These are phyloP conservation scores for Udeniomyces megalosporus DNA, from an alignment of 768 basidiomycete genomes.

Conservation along the genomic window DNA sequence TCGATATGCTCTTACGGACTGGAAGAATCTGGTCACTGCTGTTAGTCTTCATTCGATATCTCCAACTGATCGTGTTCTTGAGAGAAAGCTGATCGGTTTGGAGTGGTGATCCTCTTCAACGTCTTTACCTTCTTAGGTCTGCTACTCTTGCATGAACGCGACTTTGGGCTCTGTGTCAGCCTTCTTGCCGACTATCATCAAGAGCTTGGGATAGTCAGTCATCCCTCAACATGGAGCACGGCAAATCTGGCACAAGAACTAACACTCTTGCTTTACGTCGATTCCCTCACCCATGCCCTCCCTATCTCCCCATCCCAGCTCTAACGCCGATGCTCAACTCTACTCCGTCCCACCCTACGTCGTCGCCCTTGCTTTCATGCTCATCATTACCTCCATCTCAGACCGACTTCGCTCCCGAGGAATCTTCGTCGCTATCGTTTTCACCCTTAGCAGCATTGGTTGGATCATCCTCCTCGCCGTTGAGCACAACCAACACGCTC, in stretches of 20 bases:
- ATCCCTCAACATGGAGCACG: too few species aligned
- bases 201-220: constrained; percentile 24
- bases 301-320: background rate
- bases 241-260: too few species aligned
- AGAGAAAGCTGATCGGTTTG: background rate
- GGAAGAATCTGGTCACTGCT: constrained; percentile 29
- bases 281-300: background rate
- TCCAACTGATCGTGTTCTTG: background rate
- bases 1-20: constrained; percentile 26
- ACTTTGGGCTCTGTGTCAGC: constrained; percentile 21
- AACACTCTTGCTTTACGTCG: constrained; percentile 7
- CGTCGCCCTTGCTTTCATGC: constrained; percentile 29
- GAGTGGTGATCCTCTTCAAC: background rate
- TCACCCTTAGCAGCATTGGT: constrained; percentile 21
- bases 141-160: constrained; percentile 29
- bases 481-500: constrained; percentile 33
- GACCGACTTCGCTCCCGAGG: constrained; percentile 17
- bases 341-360: constrained; percentile 32
- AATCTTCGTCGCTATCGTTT: constrained; percentile 20
- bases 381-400: constrained; percentile 18
- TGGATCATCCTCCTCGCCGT: constrained; percentile 27
- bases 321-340: constrained; percentile 27
- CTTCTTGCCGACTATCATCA: constrained; percentile 33
- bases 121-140: background rate
- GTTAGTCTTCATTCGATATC: constrained; percentile 9